A percentile compares a stretch with the other conserved stretches of the same genome.
These are phyloP conservation scores for Pestalotiopsis sp. DNA, from an alignment of 2,329 filamentous ascomycete genomes.

Conservation along the genomic window DNA sequence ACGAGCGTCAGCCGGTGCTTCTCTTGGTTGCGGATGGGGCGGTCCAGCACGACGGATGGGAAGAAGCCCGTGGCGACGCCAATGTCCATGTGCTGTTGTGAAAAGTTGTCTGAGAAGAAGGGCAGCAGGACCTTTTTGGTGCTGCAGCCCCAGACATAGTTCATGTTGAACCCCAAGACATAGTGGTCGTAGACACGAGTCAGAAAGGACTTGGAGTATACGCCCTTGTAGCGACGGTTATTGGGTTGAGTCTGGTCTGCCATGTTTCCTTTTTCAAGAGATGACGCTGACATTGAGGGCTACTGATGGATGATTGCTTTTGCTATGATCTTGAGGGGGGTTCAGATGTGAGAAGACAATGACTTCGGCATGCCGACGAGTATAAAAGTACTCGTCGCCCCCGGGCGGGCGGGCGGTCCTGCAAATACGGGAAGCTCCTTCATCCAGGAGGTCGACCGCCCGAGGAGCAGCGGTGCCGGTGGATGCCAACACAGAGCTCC, in stretches of 20 bases:
- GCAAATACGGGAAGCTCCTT: not conserved
- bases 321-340: not conserved
- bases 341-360: not conserved
- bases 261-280: not conserved
- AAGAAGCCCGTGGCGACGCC: conserved; percentile 45
- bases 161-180: conserved; percentile 38
- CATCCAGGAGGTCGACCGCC: not conserved
- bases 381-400: not conserved
- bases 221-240: conserved; percentile 7
- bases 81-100: conserved; percentile 40
- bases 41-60: conserved; percentile 30
- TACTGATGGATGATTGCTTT: not conserved
- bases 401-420: not conserved
- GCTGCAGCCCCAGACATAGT: conserved; percentile 39
- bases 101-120: conserved; percentile 37
- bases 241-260: conserved; percentile 1
- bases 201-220: conserved; percentile 12
- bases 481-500: not conserved
- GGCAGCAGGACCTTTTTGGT: conserved; percentile 32
- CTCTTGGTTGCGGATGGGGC: conserved; percentile 18
- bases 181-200: conserved; percentile 32
- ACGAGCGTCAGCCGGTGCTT: conserved; percentile 36
- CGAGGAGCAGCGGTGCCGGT: not conserved
- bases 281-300: not conserved
- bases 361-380: not conserved